These are phyloP conservation scores for Calonectria fujianensis DNA, from an alignment of 2,329 filamentous ascomycete species.

Conservation along the genomic window DNA sequence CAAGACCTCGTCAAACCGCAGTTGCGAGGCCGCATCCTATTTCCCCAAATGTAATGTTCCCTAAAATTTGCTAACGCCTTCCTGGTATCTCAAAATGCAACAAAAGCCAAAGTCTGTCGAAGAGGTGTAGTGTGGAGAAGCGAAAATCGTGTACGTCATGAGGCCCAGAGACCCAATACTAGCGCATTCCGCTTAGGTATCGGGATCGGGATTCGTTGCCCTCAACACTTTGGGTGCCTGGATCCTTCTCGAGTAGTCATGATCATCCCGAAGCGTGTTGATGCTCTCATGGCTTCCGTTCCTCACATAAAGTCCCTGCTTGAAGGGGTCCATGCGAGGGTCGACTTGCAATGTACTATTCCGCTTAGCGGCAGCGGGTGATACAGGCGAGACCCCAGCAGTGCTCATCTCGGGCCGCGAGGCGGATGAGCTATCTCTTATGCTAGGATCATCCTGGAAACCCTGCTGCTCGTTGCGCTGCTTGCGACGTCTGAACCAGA, in stretches of 20 bases:
- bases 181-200: slow-evolving; percentile 37
- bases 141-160: slow-evolving; percentile 59
- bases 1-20: slow-evolving; percentile 34
- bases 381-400: slow-evolving; percentile 56
- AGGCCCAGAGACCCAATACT: slow-evolving; percentile 51
- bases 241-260: slow-evolving; percentile 79
- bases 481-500: slow-evolving; percentile 68
- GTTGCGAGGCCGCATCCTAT: slow-evolving; percentile 42
- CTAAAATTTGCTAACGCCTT: slow-evolving; percentile 60
- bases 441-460: slow-evolving; percentile 66
- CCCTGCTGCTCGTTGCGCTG: slow-evolving; percentile 64
- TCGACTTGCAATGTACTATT: slow-evolving; percentile 75
- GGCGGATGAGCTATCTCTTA: slow-evolving; percentile 71
- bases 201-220: slow-evolving; percentile 77
- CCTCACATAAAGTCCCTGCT: slow-evolving; percentile 73
- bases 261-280: slow-evolving; percentile 78
- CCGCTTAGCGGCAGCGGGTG: slow-evolving; percentile 65
- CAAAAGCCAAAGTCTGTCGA: slow-evolving; percentile 51
- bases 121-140: slow-evolving; percentile 50
- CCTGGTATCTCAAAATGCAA: slow-evolving; percentile 64
- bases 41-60: slow-evolving; percentile 50
- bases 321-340: slow-evolving; percentile 78
- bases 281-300: slow-evolving; percentile 79
- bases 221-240: slow-evolving; percentile 75
- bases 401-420: slow-evolving; percentile 67